Evolutionary conservation across 805 yeast genomes (phyloP).

Genomic region (Lachancea thermotolerans): DNA sequence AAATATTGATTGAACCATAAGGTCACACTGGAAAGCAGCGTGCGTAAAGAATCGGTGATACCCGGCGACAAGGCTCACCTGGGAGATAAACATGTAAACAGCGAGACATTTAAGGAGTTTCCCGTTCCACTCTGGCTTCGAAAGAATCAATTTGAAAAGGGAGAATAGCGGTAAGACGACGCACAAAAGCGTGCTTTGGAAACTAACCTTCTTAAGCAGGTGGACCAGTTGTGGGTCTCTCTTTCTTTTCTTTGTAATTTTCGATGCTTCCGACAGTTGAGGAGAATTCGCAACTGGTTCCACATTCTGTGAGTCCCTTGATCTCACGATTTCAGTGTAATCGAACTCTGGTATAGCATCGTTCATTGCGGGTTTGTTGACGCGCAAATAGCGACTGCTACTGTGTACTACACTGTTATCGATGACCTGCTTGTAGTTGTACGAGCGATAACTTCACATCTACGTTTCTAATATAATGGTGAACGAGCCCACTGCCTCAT

Average conservation of each 20-base stretch:
- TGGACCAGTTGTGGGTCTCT: conserved; percentile 24
- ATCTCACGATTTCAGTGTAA: conserved; percentile 12
- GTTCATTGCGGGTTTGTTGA: conserved; percentile 8
- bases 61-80: conserved; percentile 21
- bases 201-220: conserved; percentile 20
- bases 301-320: conserved; percentile 3
- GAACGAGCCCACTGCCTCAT: neutral
- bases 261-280: neutral
- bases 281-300: neutral
- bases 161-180: conserved; percentile 21
- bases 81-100: conserved; percentile 15
- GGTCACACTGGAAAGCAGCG: conserved; percentile 19
- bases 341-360: conserved; percentile 22
- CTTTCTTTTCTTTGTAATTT: conserved; percentile 8
- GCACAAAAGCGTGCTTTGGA: conserved; percentile 19
- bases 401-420: neutral
- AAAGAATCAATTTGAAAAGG: conserved; percentile 17
- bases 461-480: neutral
- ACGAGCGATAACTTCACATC: neutral
- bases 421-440: neutral
- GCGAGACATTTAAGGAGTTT: conserved; percentile 11
- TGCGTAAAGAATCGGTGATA: conserved; percentile 26
- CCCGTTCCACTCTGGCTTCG: conserved; percentile 14
- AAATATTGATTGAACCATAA: conserved; percentile 13
- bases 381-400: neutral